phyloP scores from a whole-genome alignment of 257 asterid species.

The Scutellaria barbata region DNA sequence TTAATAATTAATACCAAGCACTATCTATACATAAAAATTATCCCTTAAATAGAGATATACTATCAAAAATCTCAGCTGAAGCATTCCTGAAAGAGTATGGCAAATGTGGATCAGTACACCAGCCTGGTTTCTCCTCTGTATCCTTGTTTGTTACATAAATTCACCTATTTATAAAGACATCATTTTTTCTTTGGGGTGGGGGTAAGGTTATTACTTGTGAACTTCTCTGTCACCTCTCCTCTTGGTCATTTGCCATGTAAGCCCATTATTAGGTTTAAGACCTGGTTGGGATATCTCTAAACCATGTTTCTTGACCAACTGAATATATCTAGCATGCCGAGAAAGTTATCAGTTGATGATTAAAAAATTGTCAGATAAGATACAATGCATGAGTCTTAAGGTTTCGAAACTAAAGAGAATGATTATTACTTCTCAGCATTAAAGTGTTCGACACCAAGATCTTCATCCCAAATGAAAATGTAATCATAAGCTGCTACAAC shows the following conservation, averaged over 20 bases:
- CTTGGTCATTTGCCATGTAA: conserved; percentile 99
- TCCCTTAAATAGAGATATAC: conserved; percentile 16
- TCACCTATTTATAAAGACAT: conserved; percentile 11
- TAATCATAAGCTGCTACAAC: conserved; percentile 93
- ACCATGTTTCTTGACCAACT: conserved; percentile 82
- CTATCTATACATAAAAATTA: background rate
- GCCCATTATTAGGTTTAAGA: conserved; percentile 94
- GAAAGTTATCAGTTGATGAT: conserved; percentile 22
- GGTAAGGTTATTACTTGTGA: conserved; percentile 63
- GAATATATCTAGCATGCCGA: conserved; percentile 67
- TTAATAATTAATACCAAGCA: conserved; percentile 21
- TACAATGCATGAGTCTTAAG: background rate
- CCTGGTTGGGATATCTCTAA: conserved; percentile 99
- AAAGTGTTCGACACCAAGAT: conserved; percentile 98
- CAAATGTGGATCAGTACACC: conserved; percentile 95
- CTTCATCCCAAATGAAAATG: conserved; percentile 99
- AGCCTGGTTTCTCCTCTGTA: conserved; percentile 98
- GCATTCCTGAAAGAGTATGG: conserved; percentile 41
- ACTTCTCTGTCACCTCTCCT: conserved; percentile 95
- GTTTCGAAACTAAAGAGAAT: background rate
- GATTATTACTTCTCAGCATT: conserved; percentile 72
- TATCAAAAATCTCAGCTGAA: conserved; percentile 5
- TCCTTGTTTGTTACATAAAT: conserved; percentile 56
- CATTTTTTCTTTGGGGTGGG: background rate
- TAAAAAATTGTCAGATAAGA: conserved; percentile 23